phyloP scores from a whole-genome alignment of 106 monocot species.

The Dendrobium huoshanense region DNA sequence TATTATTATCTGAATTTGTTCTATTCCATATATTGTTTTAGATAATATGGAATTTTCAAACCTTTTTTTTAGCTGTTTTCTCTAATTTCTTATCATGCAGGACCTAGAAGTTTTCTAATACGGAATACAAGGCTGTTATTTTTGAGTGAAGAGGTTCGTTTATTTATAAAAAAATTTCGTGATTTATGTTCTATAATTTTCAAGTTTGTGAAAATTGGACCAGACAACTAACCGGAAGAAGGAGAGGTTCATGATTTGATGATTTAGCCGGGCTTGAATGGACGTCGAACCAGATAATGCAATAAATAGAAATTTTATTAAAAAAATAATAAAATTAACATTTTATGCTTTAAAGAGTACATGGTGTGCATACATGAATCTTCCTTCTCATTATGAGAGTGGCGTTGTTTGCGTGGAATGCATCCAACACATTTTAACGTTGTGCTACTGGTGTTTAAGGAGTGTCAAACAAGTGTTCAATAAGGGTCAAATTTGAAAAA shows the following conservation, averaged over 20 bases:
- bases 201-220: neutral
- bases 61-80: neutral
- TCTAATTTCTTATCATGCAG: constrained; percentile 20
- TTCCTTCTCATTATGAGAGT: neutral
- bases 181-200: constrained; percentile 1
- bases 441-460: neutral
- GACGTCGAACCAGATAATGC: too few species aligned
- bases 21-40: neutral
- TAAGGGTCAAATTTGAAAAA: neutral
- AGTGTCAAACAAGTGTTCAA: neutral
- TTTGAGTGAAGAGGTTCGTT: constrained; percentile 47
- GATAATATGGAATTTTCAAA: neutral
- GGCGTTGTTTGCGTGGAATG: neutral
- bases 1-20: neutral
- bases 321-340: too few species aligned
- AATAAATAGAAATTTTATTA: too few species aligned
- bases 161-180: neutral
- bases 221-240: too few species aligned
- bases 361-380: too few species aligned
- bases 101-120: constrained; percentile 42
- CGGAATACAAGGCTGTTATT: constrained; percentile 36
- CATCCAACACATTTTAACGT: neutral
- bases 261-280: too few species aligned
- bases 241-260: too few species aligned
- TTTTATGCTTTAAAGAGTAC: too few species aligned